Percentiles rank a stretch among this genome's conserved stretches.
These are phyloP conservation scores for Chionographis japonica DNA, from an alignment of 106 monocot species.

Conservation along the genomic window DNA sequence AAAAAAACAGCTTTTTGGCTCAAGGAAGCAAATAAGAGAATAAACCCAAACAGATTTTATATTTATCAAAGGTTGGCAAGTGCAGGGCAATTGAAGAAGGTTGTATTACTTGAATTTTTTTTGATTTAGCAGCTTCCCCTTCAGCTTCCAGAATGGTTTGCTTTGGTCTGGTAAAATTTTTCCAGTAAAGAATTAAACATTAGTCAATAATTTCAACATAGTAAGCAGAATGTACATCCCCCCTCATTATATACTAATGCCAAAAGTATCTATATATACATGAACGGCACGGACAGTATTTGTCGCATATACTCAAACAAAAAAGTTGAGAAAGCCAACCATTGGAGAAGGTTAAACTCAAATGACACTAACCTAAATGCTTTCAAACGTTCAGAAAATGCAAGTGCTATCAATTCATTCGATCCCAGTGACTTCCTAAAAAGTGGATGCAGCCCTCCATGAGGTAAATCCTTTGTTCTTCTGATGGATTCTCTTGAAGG, in stretches of 20 bases:
- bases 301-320: not conserved
- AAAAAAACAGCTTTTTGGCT: too few species aligned
- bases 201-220: too few species aligned
- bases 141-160: slow-evolving; percentile 94
- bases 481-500: slow-evolving; percentile 90
- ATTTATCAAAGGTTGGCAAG: not conserved
- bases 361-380: slow-evolving; percentile 54
- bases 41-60: not conserved
- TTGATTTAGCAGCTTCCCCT: slow-evolving; percentile 72
- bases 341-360: slow-evolving; percentile 1
- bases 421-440: slow-evolving; percentile 56
- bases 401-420: slow-evolving; percentile 83
- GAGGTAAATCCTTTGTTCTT: slow-evolving; percentile 71
- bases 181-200: slow-evolving; percentile 1
- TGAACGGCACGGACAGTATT: too few species aligned
- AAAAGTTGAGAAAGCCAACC: not conserved
- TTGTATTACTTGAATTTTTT: slow-evolving; percentile 51
- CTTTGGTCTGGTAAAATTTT: slow-evolving; percentile 62
- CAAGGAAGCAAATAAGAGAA: too few species aligned
- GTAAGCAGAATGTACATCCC: too few species aligned
- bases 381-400: slow-evolving; percentile 90
- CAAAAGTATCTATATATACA: not conserved
- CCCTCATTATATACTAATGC: not conserved
- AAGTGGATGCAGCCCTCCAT: slow-evolving; percentile 79
- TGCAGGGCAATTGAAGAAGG: slow-evolving; percentile 1